Percentiles rank a stretch among this genome's conserved stretches.
Evolutionary conservation across 352 stramenopile species (phyloP).

Genomic region (Blastocystis sp.): DNA sequence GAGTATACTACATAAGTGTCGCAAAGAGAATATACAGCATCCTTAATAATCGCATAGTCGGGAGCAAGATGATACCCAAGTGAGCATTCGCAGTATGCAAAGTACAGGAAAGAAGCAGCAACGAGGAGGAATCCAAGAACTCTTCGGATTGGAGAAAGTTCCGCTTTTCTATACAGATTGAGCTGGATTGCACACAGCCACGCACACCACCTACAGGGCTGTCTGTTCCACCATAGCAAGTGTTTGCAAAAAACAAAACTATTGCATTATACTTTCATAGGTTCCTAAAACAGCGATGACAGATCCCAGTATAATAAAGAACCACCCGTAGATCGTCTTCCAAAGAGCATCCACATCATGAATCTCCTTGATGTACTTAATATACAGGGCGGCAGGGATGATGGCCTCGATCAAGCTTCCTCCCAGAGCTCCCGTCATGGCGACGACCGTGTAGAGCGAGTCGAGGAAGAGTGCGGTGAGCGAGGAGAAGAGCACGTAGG

Average conservation of each 20-base stretch:
- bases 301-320: neutral
- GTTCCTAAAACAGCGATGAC: conserved; percentile 38
- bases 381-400: conserved; percentile 47
- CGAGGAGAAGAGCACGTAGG: conserved; percentile 44
- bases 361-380: conserved; percentile 30
- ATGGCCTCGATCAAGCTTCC: conserved; percentile 54
- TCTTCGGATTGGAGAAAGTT: neutral
- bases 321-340: neutral
- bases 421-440: conserved; percentile 22
- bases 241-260: conserved; percentile 37
- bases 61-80: neutral
- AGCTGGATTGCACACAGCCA: too few relatives aligned
- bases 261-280: conserved; percentile 30
- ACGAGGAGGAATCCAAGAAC: neutral
- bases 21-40: neutral
- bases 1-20: neutral
- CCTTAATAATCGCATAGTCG: conserved; percentile 3
- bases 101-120: neutral
- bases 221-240: neutral
- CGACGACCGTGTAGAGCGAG: conserved; percentile 18
- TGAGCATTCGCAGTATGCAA: neutral
- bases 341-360: neutral
- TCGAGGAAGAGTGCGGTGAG: conserved; percentile 42
- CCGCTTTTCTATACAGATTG: neutral
- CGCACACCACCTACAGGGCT: too few relatives aligned